Base-by-base conservation (phyloP, 1,284 basidiomycete genomes). In the Cutaneotrichosporon arboriforme region DNA sequence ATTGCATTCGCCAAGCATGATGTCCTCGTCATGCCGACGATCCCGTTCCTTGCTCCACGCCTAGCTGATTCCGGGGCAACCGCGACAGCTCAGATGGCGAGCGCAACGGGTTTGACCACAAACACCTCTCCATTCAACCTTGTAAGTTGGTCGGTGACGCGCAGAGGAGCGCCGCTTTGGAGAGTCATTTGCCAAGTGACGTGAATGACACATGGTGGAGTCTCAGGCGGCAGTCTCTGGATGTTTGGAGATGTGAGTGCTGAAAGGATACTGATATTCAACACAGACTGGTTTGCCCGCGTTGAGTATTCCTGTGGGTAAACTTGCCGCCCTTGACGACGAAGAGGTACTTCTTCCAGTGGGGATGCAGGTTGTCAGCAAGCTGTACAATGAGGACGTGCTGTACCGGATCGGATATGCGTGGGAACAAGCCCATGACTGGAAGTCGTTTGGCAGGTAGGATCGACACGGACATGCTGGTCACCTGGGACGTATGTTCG, bases 1-100 rank as follows among this genome's bases (percentile, higher is more conserved):
- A 59, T 54, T 1, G 67, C 70, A 10, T 60, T 80, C 4, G 58
- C 66, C 8, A 57, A 71, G 13, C 77, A 73, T 54, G 77, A 80
- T 54, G 67, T 80, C 5, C 62, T 81, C 8, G 60, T 79, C 39
- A 78, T 78, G 68, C 80, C 80, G 8, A 80, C 79, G 2, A 66
- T 64, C 21, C 64, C 64, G 2, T 53, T 54, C 47, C 52, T 68
- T 7, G 52, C 65, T 5, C 48, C 52, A 13, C 55, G 52, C 14
- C 51, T 65, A 2, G 40, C 55, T 0, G 56, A 39, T 26, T 40
- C 43, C 4, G 40, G 46, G 8, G 52, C 58, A 2, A 36, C 45
- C 8, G 54, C 60, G 1, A 39, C 36, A 2, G 60, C 59, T 20
- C 36, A 55, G 23, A 65, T 68, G 67, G 38, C 49, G 10, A 63